A percentile compares a stretch with the other conserved stretches of the same genome.
phyloP scores from a whole-genome alignment of 176 grass and related monocot species.

The Raddia guianensis region DNA sequence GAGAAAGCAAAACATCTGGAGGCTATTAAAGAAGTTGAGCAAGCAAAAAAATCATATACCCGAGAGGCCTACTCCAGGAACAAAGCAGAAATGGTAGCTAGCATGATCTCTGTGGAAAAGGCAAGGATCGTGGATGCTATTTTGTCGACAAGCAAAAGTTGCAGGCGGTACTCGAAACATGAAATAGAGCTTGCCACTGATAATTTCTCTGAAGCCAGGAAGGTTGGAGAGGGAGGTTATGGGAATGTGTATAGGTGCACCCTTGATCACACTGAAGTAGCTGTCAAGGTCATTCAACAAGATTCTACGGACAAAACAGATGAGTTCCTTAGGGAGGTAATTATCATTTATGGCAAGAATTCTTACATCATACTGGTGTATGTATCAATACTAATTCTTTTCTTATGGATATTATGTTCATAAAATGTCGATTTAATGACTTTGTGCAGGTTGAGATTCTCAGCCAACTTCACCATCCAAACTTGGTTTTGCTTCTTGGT shows the following conservation, averaged over 20 bases:
- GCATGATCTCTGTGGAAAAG: constrained; percentile 46
- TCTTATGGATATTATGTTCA: background rate
- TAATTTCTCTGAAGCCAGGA: constrained; percentile 83
- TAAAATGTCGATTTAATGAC: background rate
- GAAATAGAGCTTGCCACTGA: constrained; percentile 86
- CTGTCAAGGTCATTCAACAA: constrained; percentile 84
- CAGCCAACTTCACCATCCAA: constrained; percentile 78
- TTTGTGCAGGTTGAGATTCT: constrained; percentile 83
- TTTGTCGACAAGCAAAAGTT: constrained; percentile 58
- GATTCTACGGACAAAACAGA: constrained; percentile 65
- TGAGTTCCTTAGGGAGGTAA: constrained; percentile 89
- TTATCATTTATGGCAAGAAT: background rate
- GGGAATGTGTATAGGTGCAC: constrained; percentile 85
- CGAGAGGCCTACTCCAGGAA: constrained; percentile 51
- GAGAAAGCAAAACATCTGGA: constrained; percentile 60
- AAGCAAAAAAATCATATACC: constrained; percentile 48
- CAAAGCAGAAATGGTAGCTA: constrained; percentile 47
- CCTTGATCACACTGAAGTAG: constrained; percentile 82
- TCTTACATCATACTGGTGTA: background rate
- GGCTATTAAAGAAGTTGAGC: constrained; percentile 46
- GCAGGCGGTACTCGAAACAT: constrained; percentile 70
- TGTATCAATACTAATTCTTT: background rate
- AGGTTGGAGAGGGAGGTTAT: constrained; percentile 87
- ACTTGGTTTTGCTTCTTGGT: constrained; percentile 77
- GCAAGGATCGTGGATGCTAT: constrained; percentile 53